phyloP scores from a whole-genome alignment of 2,329 filamentous ascomycete species.

The Aspergillus glaucus region DNA sequence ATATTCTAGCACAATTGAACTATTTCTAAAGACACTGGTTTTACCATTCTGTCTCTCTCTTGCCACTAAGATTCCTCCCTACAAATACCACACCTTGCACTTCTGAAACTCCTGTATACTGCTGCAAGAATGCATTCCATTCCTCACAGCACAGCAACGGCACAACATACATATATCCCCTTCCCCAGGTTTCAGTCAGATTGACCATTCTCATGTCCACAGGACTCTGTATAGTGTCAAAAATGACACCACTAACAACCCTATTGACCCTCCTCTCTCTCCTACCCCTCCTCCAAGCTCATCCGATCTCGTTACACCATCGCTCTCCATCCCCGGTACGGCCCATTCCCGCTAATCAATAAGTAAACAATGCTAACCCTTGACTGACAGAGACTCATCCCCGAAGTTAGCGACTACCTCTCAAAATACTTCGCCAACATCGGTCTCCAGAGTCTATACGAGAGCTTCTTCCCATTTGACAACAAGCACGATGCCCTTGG shows the following conservation, averaged over 20 bases:
- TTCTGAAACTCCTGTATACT: neutral
- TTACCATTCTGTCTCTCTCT: no score
- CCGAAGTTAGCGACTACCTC: conserved; percentile 3
- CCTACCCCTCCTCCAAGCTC: neutral
- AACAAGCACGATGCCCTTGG: neutral
- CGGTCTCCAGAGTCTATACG: conserved; percentile 3
- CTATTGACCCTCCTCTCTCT: neutral
- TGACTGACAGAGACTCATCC: conserved; percentile 6
- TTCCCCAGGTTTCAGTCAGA: neutral
- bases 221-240: neutral
- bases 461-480: neutral
- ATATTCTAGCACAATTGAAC: no score
- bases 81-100: neutral
- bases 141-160: neutral
- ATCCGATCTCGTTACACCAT: neutral
- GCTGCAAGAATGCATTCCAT: neutral
- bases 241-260: neutral
- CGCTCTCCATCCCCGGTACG: neutral
- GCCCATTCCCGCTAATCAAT: neutral
- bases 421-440: conserved; percentile 2
- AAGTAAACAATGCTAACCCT: neutral
- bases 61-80: neutral
- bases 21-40: no score
- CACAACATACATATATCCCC: no score
- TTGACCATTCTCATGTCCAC: no score